These are phyloP conservation scores for Elaeagnus macrophylla DNA, from an alignment of 306 rosid genomes.

Conservation along the genomic window DNA sequence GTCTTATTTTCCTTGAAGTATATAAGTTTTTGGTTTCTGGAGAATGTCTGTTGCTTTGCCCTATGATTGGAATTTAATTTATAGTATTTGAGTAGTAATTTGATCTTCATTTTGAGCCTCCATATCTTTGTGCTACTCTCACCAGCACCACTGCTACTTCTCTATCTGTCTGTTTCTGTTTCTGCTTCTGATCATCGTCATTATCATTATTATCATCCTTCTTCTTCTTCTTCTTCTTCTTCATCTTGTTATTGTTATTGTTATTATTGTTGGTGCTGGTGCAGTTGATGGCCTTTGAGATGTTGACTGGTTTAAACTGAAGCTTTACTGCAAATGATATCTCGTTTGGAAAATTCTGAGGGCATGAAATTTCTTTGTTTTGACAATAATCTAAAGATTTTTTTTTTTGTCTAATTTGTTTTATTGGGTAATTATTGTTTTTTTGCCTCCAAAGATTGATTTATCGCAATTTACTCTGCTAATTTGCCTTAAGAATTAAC, in stretches of 20 bases:
- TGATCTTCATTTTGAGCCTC: constrained; percentile 5
- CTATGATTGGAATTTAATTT: constrained; percentile 3
- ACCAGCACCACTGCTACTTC: background rate
- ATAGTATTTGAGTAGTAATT: too few species aligned
- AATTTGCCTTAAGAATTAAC: too few species aligned
- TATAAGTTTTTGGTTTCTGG: too few species aligned
- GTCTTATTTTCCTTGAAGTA: too few species aligned
- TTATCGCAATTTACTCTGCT: too few species aligned
- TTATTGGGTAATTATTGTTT: background rate
- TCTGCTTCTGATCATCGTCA: background rate
- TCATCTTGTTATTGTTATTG: constrained; percentile 6
- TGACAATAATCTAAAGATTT: too few species aligned
- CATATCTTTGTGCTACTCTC: background rate
- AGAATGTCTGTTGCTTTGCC: too few species aligned
- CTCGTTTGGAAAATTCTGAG: constrained; percentile 21
- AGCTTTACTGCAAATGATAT: constrained; percentile 7
- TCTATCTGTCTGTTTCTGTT: background rate
- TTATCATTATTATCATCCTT: background rate
- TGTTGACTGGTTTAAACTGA: constrained; percentile 23
- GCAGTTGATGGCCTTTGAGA: constrained; percentile 16
- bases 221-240: background rate
- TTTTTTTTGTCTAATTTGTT: background rate
- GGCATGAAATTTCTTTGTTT: constrained; percentile 12
- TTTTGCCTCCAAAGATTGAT: too few species aligned
- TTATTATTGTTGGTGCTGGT: constrained; percentile 14